A percentile compares a stretch with the other conserved stretches of the same genome.
phyloP scores from a whole-genome alignment of 345 rosid genomes.

The Camelina laxa region DNA sequence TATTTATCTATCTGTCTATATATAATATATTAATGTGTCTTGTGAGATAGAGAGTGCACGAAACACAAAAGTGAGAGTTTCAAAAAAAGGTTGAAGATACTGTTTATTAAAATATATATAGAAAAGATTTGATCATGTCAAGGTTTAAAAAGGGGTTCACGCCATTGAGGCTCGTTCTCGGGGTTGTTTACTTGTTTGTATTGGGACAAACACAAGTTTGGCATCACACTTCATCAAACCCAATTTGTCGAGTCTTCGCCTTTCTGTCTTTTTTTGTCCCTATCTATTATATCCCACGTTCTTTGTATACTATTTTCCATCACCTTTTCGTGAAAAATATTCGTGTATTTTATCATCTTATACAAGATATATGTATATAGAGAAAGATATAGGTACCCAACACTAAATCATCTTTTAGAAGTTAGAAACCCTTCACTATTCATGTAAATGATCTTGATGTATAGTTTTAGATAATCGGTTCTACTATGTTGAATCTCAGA shows the following conservation, averaged over 20 bases:
- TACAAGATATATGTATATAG: neutral
- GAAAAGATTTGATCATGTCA: conserved; percentile 21
- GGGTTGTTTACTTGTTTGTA: conserved; percentile 44
- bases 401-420: neutral
- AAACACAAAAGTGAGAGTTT: conserved; percentile 67
- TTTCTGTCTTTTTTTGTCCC: conserved; percentile 32
- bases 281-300: neutral
- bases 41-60: conserved; percentile 45
- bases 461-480: neutral
- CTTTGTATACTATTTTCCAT: conserved; percentile 6
- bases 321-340: neutral
- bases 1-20: neutral
- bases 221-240: conserved; percentile 44
- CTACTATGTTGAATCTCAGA: neutral
- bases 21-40: conserved; percentile 5
- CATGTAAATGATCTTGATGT: neutral
- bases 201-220: conserved; percentile 44
- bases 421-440: neutral
- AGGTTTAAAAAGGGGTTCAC: conserved; percentile 38
- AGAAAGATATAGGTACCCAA: neutral
- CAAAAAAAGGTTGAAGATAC: conserved; percentile 49
- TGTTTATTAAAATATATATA: conserved; percentile 4
- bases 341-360: neutral
- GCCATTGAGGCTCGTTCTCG: conserved; percentile 48
- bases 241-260: conserved; percentile 36